phyloP scores from a whole-genome alignment of 352 stramenopile genomes.

The Elongisporangium senticosum region DNA sequence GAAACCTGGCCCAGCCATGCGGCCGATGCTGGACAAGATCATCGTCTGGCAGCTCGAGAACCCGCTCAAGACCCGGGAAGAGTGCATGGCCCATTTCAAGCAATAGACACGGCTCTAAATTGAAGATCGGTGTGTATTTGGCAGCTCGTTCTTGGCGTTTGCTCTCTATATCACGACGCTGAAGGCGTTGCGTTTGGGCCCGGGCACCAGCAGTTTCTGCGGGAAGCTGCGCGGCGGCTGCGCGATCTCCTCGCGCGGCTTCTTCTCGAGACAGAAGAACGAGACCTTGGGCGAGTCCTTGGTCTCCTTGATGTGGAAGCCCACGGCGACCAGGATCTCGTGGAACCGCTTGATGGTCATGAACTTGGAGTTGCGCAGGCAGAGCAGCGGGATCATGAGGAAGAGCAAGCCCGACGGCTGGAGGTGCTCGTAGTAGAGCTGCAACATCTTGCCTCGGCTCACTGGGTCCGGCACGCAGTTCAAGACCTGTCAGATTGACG shows the following conservation, averaged over 20 bases:
- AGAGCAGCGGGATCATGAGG: slow-evolving; percentile 74
- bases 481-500: slow-evolving; percentile 49
- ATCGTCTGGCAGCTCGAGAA: slow-evolving; percentile 56
- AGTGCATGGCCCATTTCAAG: slow-evolving; percentile 43
- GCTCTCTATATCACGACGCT: slow-evolving; percentile 44
- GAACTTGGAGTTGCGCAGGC: slow-evolving; percentile 66
- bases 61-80: slow-evolving; percentile 43
- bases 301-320: slow-evolving; percentile 57
- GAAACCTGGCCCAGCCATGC: slow-evolving; percentile 54
- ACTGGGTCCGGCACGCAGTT: slow-evolving; percentile 93
- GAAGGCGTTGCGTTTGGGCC: slow-evolving; percentile 65
- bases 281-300: slow-evolving; percentile 79
- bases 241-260: slow-evolving; percentile 10
- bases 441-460: slow-evolving; percentile 74
- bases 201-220: slow-evolving; percentile 35
- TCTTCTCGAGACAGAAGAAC: slow-evolving; percentile 75
- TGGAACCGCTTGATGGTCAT: slow-evolving; percentile 70
- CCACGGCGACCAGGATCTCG: slow-evolving; percentile 61
- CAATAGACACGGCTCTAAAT: neutral
- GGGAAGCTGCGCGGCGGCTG: slow-evolving; percentile 23
- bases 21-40: slow-evolving; percentile 47
- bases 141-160: neutral
- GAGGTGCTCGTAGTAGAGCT: slow-evolving; percentile 56
- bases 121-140: slow-evolving; percentile 4
- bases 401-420: slow-evolving; percentile 50